Evolutionary conservation across 371 early-diverging fungal species (phyloP), one percentile per base, ranked within the genome.

Genomic region (Mucor mucedo): DNA sequence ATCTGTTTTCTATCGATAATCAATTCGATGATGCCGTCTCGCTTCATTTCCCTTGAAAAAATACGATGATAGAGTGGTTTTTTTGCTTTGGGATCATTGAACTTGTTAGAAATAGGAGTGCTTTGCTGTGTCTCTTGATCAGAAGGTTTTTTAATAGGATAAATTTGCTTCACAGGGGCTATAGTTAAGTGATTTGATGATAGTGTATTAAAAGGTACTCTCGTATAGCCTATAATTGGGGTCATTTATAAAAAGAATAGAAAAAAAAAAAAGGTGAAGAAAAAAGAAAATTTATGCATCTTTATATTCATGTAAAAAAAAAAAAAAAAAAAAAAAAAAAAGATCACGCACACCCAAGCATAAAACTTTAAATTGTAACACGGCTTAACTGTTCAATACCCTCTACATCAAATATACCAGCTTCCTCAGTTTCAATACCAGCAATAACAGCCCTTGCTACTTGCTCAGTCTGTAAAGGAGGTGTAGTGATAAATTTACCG

Each of bases 371-470:
- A 33, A 63, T 63, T 33, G 42, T n/a, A 28, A 55, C 35, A 63
- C 58, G 65, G 47, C 75, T 60, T 55, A 79, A 44, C 7, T 62
- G 47, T 55, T 76, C 59, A 39, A 87, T 85, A 1, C 80, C 84
- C 32, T 83, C 77, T 2, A 84, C 80, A 57, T 83, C 84, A 50
- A 78, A 74, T 10, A 86, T 84, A 1, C 84, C 84, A 16, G 75
- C 53, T 21, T 73, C 71, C 28, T 66, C 60, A 32, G 68, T 64
- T 47, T 79, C 84, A 28, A 84, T 78, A 4, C 75, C 77, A 32
- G 82, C 77, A 49, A 87, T 72, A 2, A 85, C 77, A 3, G 90
- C 90, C 14, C 72, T 68, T 16, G 91, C 91, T 5, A 91, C 84
- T 6, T 79, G 76, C 39, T 89, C 89, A 39, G 86, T 82, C 41